Evolutionary conservation across 2,329 filamentous ascomycete genomes (phyloP).

Genomic region (Pochonia chlamydosporia): DNA sequence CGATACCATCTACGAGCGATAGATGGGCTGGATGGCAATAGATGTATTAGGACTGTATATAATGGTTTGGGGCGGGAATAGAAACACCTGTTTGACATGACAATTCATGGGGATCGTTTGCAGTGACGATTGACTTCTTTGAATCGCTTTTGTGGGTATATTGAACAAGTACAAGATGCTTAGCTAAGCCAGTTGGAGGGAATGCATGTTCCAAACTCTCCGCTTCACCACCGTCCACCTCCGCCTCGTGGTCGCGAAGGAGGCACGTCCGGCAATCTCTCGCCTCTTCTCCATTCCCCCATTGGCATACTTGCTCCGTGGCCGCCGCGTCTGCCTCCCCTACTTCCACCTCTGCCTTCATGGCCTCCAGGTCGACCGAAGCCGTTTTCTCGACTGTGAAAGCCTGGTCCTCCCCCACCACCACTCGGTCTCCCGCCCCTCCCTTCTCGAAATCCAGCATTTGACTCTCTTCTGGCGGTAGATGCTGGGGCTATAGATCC

Average conservation of each 20-base stretch:
- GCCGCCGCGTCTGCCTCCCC: slow-evolving; percentile 32
- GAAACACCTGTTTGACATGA: slow-evolving; percentile 11
- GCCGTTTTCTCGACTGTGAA: slow-evolving; percentile 19
- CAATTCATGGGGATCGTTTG: background rate
- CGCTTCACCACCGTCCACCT: slow-evolving; percentile 19
- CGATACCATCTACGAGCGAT: slow-evolving; percentile 79
- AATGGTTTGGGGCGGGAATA: slow-evolving; percentile 24
- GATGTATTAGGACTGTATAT: slow-evolving; percentile 32
- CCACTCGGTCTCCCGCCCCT: slow-evolving; percentile 18
- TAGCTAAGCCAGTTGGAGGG: background rate
- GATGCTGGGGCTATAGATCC: slow-evolving; percentile 66
- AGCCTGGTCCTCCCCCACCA: slow-evolving; percentile 15
- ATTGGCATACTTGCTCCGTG: slow-evolving; percentile 32
- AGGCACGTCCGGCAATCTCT: slow-evolving; percentile 51
- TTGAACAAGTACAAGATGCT: slow-evolving; percentile 3
- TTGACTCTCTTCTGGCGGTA: slow-evolving; percentile 21
- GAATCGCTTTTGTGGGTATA: slow-evolving; percentile 19
- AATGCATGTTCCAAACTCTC: background rate
- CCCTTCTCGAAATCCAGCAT: slow-evolving; percentile 7
- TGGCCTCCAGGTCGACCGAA: slow-evolving; percentile 28
- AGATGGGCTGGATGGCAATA: slow-evolving; percentile 19
- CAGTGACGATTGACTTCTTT: background rate
- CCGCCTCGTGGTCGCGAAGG: slow-evolving; percentile 20
- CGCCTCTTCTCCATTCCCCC: slow-evolving; percentile 64
- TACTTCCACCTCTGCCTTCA: slow-evolving; percentile 31